Evolutionary conservation across 495 filamentous ascomycete genomes (phyloP).

Genomic region (Penicillium goetzii): DNA sequence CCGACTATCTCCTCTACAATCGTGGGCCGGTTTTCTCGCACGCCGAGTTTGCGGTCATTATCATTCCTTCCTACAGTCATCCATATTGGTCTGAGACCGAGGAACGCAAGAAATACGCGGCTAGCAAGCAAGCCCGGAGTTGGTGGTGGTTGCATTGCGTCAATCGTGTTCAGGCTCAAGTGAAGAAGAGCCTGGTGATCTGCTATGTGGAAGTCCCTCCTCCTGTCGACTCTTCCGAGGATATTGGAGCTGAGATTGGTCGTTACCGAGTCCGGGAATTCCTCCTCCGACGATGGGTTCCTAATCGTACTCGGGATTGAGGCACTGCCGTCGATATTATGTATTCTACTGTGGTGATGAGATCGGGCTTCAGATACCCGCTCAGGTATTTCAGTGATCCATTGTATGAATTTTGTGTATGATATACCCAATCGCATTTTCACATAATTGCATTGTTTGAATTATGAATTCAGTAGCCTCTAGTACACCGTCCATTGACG

Average conservation of each 20-base stretch:
- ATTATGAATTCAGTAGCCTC: no score
- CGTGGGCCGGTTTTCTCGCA: conserved; percentile 94
- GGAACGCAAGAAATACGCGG: conserved; percentile 49
- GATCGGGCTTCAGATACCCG: conserved; percentile 28
- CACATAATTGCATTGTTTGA: background rate
- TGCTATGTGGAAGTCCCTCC: conserved; percentile 90
- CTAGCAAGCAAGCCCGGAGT: conserved; percentile 54
- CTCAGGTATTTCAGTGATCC: background rate
- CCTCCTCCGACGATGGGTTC: conserved; percentile 77
- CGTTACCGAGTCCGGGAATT: conserved; percentile 83
- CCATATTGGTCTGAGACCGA: conserved; percentile 67
- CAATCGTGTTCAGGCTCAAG: conserved; percentile 87
- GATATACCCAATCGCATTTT: conserved; percentile 4
- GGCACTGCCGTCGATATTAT: conserved; percentile 14
- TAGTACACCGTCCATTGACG: no score
- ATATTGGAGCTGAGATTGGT: conserved; percentile 65
- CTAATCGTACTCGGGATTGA: conserved; percentile 76
- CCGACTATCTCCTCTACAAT: conserved; percentile 91
- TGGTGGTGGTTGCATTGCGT: conserved; percentile 96
- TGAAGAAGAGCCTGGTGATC: conserved; percentile 83
- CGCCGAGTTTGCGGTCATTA: conserved; percentile 85
- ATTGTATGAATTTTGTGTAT: background rate
- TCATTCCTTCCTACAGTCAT: conserved; percentile 81
- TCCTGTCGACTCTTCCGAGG: conserved; percentile 51
- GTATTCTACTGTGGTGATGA: background rate